A percentile compares a stretch with the other conserved stretches of the same genome.
These are phyloP conservation scores for Plasmodium sp. DNA, from an alignment of 169 alveolate species.

Conservation along the genomic window DNA sequence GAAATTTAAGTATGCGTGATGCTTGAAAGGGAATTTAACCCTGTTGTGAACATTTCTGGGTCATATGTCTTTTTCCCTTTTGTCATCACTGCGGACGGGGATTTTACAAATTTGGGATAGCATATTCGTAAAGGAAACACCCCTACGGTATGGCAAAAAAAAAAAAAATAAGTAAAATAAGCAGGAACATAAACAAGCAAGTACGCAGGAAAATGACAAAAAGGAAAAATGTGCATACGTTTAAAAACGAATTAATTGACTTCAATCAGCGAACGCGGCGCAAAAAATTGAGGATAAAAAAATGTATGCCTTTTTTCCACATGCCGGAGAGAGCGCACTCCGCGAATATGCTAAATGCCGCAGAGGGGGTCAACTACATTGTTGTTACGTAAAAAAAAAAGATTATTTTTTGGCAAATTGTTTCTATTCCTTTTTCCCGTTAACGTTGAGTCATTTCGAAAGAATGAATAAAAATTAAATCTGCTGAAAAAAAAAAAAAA, in stretches of 20 bases:
- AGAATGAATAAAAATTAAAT: not conserved
- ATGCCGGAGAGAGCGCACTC: not conserved
- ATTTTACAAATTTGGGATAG: not conserved
- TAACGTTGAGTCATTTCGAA: not conserved
- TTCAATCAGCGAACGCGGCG: not conserved
- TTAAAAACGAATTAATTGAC: not conserved
- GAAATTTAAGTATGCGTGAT: not conserved
- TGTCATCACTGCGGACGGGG: not conserved
- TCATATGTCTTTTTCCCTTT: not conserved
- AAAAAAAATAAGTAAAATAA: not conserved
- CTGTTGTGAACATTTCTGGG: not conserved
- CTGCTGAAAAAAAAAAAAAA: not conserved
- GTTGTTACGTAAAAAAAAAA: not conserved
- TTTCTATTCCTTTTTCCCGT: not conserved
- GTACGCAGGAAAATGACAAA: not conserved
- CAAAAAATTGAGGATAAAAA: not conserved
- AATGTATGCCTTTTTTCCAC: not conserved
- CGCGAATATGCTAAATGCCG: not conserved
- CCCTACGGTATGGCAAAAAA: not conserved
- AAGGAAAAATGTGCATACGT: not conserved
- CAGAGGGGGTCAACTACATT: not conserved
- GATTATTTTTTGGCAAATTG: not conserved
- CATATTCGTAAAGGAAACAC: not conserved
- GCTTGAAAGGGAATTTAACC: not conserved
- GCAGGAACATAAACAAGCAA: not conserved